Base-by-base conservation (phyloP, 129 eudicot species). In the Helichrysum umbraculigerum region DNA sequence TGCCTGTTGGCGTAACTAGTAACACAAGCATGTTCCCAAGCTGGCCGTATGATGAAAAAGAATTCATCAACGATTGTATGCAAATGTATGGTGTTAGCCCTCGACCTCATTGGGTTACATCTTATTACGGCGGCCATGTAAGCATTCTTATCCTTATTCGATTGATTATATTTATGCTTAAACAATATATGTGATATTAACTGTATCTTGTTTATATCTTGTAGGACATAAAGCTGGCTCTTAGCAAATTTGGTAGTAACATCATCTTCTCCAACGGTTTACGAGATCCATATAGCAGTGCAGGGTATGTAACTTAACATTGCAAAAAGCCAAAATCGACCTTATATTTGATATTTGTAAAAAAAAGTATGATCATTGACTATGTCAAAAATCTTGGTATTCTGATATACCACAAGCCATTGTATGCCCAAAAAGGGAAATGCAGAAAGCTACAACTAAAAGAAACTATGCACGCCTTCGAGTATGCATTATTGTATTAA, bases 251-350 rank as follows among this genome's bases (percentile, higher is more conserved):
- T 70, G 96, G 83, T 6, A 92, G 98, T 86, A 92, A 92, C 85
- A 92, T 92, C 39, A 92, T 89, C 28, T 92, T 92, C 82, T 86
- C 98, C 29, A 89, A 89, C 21, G 98, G 98, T 54, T 81, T 89
- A 44, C 78, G 83, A 84, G 96, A 92, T 87, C 96, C 98, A 21
- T 92, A 82, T 66, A 89, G 98, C 28, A 79, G 82, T 34, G 96
- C 83, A 71, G 96, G 98, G 98, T 92, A 89, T 62, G 28, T 72
- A 57, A 52, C 29, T 22, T 50, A 25, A 12, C 66, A 62, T 44
- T 41, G 50, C 50, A 41, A 41, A 41, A 41, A 7, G 50, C 7
- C 50, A 41, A 41, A 54, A 54, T 54, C n/a, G 60, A 41, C 17
- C 15, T 65, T 51, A 17, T 7, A 3, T 6, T 16, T 5, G 35